phyloP scores from a whole-genome alignment of 2,329 filamentous ascomycete species.

The Colletotrichum kahawae region DNA sequence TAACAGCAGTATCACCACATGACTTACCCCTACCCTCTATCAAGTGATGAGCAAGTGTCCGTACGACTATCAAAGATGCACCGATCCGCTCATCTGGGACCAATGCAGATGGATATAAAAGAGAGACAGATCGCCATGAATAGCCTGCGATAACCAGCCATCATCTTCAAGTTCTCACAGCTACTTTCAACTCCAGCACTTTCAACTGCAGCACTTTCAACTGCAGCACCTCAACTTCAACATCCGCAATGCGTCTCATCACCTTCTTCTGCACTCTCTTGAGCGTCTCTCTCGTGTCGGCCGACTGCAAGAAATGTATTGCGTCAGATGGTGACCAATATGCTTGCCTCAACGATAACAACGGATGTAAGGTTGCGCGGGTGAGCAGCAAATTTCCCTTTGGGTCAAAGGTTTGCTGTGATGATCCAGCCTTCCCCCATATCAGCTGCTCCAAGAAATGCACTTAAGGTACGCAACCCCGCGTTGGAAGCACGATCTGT shows the following conservation, averaged over 20 bases:
- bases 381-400: not conserved
- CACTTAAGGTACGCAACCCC: not conserved
- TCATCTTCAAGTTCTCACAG: not conserved
- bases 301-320: not conserved
- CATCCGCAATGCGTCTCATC: not conserved
- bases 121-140: not conserved
- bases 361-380: not conserved
- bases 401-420: not conserved
- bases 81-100: not conserved
- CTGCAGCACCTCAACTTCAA: too few relatives aligned
- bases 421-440: not conserved
- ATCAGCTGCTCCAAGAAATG: not conserved
- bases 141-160: not conserved
- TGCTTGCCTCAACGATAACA: not conserved
- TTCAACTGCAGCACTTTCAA: too few relatives aligned
- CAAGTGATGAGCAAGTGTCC: not conserved
- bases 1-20: not conserved
- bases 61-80: not conserved
- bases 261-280: not conserved
- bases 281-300: not conserved
- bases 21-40: not conserved
- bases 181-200: not conserved
- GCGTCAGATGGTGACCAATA: not conserved
- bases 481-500: not conserved
- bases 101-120: not conserved